Conservation (phyloP, 192 early-diverging fungal genomes). For the Coemansia sp. region DNA sequence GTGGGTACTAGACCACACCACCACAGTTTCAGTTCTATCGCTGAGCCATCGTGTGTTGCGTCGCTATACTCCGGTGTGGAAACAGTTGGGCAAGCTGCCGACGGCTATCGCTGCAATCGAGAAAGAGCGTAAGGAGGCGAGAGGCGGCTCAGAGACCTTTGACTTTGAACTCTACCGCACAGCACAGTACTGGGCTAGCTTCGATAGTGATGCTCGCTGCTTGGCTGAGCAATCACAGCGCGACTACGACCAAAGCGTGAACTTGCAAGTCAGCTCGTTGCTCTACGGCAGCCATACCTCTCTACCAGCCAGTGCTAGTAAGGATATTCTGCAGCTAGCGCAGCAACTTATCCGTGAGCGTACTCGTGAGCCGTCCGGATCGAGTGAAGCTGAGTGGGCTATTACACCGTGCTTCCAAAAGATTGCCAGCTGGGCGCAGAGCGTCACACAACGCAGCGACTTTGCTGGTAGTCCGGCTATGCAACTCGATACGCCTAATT, state of each 20-base stretch:
- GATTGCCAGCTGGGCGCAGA: conserved; percentile 26
- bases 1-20: conserved; percentile 43
- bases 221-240: conserved; percentile 3
- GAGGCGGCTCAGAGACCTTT: conserved; percentile 11
- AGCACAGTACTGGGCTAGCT: conserved; percentile 21
- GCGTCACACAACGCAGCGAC: conserved; percentile 18
- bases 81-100: conserved; percentile 21
- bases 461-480: conserved; percentile 18
- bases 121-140: not conserved
- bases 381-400: conserved; percentile 40
- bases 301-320: conserved; percentile 1
- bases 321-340: conserved; percentile 41
- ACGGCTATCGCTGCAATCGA: conserved; percentile 5
- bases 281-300: conserved; percentile 25
- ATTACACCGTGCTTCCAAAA: conserved; percentile 44
- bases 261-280: conserved; percentile 14
- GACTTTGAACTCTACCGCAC: conserved; percentile 43
- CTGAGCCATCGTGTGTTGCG: conserved; percentile 29
- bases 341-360: conserved; percentile 36
- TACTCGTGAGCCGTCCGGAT: conserved; percentile 17
- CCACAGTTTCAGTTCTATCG: conserved; percentile 5
- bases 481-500: conserved; percentile 13
- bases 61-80: conserved; percentile 25
- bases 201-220: not conserved
- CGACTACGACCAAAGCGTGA: conserved; percentile 31